These are phyloP conservation scores for Neofusicoccum umdonicola DNA, from an alignment of 2,329 filamentous ascomycete species.

Conservation along the genomic window DNA sequence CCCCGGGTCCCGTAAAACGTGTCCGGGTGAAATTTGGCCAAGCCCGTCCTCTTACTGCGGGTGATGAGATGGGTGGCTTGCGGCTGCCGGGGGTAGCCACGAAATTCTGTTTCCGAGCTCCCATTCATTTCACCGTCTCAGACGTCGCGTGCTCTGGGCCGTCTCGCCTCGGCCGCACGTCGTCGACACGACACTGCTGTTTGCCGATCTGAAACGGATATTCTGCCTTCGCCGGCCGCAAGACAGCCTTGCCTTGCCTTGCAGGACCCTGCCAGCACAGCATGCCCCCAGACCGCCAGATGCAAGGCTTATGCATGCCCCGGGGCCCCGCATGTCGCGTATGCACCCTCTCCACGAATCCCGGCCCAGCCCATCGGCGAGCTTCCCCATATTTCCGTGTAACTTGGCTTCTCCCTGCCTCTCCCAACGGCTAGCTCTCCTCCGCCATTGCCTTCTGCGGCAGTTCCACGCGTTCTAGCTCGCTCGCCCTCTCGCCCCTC, in stretches of 20 bases:
- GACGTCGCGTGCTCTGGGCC: not conserved
- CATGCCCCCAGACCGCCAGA: constrained; percentile 8
- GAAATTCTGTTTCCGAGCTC: not conserved
- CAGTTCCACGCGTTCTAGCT: not conserved
- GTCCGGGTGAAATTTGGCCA: not conserved
- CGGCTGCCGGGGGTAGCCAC: not conserved
- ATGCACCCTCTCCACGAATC: not conserved
- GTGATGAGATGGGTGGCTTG: constrained; percentile 11
- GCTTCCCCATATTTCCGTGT: constrained; percentile 12
- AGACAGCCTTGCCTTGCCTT: constrained; percentile 9
- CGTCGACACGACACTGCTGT: not conserved
- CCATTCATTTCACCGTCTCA: not conserved
- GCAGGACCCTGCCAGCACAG: constrained; percentile 11
- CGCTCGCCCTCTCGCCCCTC: not conserved
- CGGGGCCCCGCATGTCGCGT: constrained; percentile 4
- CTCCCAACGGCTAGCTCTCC: not conserved
- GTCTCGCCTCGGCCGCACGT: not conserved
- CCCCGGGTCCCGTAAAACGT: not conserved
- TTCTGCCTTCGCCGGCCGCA: not conserved
- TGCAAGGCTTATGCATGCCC: constrained; percentile 3
- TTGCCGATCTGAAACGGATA: not conserved
- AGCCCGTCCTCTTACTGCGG: not conserved
- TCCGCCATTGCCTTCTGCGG: not conserved
- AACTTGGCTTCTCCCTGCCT: not conserved
- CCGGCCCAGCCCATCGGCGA: constrained; percentile 1